Evolutionary conservation across 2,329 filamentous ascomycete genomes (phyloP).

Genomic region (Pyricularia pennisetigena): DNA sequence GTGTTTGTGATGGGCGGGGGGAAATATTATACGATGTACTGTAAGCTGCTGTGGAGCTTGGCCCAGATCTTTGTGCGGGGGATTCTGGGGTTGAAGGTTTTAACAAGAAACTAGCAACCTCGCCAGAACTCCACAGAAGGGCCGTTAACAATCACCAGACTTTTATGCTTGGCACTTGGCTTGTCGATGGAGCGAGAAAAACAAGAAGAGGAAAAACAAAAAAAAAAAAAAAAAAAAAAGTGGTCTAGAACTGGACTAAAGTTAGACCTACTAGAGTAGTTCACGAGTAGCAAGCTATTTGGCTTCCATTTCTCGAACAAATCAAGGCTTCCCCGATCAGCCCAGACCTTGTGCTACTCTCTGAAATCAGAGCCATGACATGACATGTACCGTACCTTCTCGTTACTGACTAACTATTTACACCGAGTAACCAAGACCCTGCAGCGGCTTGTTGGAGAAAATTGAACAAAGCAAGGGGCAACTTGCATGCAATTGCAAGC

Average conservation of each 20-base stretch:
- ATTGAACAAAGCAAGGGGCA: not conserved
- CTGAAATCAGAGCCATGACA: too few relatives aligned
- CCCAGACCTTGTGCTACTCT: too few relatives aligned
- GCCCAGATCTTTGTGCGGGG: not conserved
- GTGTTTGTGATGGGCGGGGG: not conserved
- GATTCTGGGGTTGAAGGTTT: not conserved
- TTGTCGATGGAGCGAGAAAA: too few relatives aligned
- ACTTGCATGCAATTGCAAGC: not conserved
- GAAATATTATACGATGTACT: too few relatives aligned
- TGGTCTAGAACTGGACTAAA: too few relatives aligned
- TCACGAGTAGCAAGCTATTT: too few relatives aligned
- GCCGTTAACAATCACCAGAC: not conserved
- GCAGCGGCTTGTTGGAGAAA: not conserved
- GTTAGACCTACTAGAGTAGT: too few relatives aligned
- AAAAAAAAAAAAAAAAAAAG: too few relatives aligned
- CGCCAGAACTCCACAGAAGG: not conserved
- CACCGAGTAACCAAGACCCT: not conserved
- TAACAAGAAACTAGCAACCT: not conserved
- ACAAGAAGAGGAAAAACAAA: too few relatives aligned
- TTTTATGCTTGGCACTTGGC: not conserved
- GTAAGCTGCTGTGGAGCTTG: not conserved
- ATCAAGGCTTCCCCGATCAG: too few relatives aligned
- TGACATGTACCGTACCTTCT: not conserved
- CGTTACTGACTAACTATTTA: not conserved
- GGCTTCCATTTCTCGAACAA: too few relatives aligned